A percentile compares a stretch with the other conserved stretches of the same genome.
phyloP scores from a whole-genome alignment of 106 monocot genomes.

The Phalaenopsis aphrodite region DNA sequence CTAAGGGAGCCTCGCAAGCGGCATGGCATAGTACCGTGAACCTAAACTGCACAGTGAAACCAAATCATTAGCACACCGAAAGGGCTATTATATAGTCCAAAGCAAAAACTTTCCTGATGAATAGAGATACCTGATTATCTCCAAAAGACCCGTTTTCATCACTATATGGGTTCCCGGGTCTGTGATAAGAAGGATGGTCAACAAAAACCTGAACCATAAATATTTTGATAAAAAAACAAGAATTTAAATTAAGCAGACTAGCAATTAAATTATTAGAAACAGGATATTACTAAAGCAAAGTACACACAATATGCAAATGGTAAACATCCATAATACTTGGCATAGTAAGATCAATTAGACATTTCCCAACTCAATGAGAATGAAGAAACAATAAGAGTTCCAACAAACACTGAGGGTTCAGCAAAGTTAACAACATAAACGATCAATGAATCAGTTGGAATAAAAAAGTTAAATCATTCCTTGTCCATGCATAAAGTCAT shows the following conservation, averaged over 20 bases:
- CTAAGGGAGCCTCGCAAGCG: constrained; percentile 91
- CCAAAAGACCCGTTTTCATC: constrained; percentile 67
- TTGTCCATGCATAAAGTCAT: too few species aligned
- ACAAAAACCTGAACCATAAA: constrained; percentile 63
- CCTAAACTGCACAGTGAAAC: constrained; percentile 59
- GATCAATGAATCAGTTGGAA: too few species aligned
- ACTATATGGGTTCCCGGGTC: constrained; percentile 81
- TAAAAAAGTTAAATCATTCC: too few species aligned
- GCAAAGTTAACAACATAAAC: too few species aligned
- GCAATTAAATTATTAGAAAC: background rate
- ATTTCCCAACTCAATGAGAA: constrained; percentile 1
- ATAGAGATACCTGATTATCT: constrained; percentile 74
- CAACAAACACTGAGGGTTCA: background rate
- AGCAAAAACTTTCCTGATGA: background rate
- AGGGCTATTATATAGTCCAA: background rate
- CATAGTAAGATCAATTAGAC: background rate
- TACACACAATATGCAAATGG: background rate
- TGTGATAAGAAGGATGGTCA: constrained; percentile 76
- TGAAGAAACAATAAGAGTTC: background rate
- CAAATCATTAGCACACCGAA: background rate
- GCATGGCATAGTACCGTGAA: constrained; percentile 74
- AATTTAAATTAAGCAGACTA: background rate
- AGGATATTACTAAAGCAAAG: background rate
- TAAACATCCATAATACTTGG: background rate
- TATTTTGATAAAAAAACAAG: background rate